Conservation (phyloP, 805 yeast genomes). For the Schwanniomyces occidentalis region DNA sequence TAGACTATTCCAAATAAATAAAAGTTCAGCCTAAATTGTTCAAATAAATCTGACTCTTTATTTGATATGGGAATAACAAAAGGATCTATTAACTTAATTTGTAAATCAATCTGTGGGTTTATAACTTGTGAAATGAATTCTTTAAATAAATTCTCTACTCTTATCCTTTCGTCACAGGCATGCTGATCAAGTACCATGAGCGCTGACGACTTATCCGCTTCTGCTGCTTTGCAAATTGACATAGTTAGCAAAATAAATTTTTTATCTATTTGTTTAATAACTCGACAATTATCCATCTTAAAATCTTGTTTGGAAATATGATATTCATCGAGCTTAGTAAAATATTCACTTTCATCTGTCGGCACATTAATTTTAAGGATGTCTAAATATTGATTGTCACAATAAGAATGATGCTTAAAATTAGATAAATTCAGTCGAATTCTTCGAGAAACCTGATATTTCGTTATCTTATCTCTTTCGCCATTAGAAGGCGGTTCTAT, state of each 20-base stretch:
- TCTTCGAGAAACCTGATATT: too few species aligned
- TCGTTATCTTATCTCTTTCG: too few species aligned
- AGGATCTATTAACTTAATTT: constrained; percentile 4
- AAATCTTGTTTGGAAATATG: constrained; percentile 21
- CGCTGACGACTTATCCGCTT: constrained; percentile 7
- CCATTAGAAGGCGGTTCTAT: too few species aligned
- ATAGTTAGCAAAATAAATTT: constrained; percentile 58
- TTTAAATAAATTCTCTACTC: constrained; percentile 52
- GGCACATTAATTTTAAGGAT: neutral
- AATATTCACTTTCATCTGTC: neutral
- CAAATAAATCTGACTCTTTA: constrained; percentile 12
- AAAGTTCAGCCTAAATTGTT: constrained; percentile 13
- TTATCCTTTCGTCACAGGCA: constrained; percentile 78
- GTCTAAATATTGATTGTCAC: neutral
- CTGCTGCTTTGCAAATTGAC: constrained; percentile 4
- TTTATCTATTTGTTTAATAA: constrained; percentile 59
- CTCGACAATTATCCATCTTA: constrained; percentile 14
- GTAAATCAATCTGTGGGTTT: constrained; percentile 20
- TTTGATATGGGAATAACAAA: constrained; percentile 3
- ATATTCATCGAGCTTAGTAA: neutral
- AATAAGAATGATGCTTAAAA: too few species aligned
- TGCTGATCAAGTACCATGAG: constrained; percentile 71
- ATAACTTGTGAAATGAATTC: constrained; percentile 32
- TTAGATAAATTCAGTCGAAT: too few species aligned
- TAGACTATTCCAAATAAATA: constrained; percentile 19